Conservation (phyloP, 2,329 filamentous ascomycete genomes). For the Penicillium sp. region DNA sequence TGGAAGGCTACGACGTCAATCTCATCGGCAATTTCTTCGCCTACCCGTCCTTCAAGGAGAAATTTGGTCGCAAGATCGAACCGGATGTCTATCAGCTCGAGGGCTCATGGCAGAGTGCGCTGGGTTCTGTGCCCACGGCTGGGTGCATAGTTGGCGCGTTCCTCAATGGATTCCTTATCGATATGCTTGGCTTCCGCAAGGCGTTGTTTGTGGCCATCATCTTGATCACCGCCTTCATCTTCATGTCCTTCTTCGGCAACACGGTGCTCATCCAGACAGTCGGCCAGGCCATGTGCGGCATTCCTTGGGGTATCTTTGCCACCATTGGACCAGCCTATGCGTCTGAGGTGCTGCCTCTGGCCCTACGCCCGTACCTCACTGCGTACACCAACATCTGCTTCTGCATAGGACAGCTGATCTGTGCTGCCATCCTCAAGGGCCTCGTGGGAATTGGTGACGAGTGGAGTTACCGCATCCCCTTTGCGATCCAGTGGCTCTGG, state of each 20-base stretch:
- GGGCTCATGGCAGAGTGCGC: slow-evolving; percentile 64
- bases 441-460: slow-evolving; percentile 33
- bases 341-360: slow-evolving; percentile 32
- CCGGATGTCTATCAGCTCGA: slow-evolving; percentile 43
- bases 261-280: slow-evolving; percentile 50
- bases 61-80: slow-evolving; percentile 32
- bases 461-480: slow-evolving; percentile 44
- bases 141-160: slow-evolving; percentile 26
- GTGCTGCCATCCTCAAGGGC: slow-evolving; percentile 34
- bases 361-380: slow-evolving; percentile 35
- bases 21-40: slow-evolving; percentile 56
- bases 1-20: slow-evolving; percentile 60
- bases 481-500: slow-evolving; percentile 36
- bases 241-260: slow-evolving; percentile 55
- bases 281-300: slow-evolving; percentile 52
- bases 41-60: slow-evolving; percentile 48
- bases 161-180: not conserved
- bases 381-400: slow-evolving; percentile 47
- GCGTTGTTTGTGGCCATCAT: slow-evolving; percentile 49
- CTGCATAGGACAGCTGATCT: slow-evolving; percentile 35
- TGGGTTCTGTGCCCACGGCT: slow-evolving; percentile 46
- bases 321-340: slow-evolving; percentile 33
- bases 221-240: slow-evolving; percentile 50
- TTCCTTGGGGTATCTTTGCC: slow-evolving; percentile 43
- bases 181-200: slow-evolving; percentile 45